phyloP scores from a whole-genome alignment of 768 basidiomycete species.

The Macrolepiota albuminosa region DNA sequence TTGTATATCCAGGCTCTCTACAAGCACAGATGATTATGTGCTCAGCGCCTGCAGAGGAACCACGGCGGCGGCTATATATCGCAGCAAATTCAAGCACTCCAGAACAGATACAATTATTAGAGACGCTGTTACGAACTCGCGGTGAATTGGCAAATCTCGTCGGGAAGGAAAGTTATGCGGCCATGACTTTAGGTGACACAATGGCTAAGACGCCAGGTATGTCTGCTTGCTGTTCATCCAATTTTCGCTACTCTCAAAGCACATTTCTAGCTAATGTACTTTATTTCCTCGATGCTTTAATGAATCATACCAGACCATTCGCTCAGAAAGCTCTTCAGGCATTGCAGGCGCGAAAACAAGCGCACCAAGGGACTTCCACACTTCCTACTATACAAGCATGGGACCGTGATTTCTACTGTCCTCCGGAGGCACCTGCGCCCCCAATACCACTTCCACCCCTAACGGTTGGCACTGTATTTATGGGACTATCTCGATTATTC shows the following conservation, averaged over 20 bases:
- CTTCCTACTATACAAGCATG: constrained; percentile 82
- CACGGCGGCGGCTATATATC: constrained; percentile 77
- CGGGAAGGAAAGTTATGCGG: constrained; percentile 80
- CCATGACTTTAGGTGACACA: constrained; percentile 87
- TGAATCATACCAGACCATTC: constrained; percentile 74
- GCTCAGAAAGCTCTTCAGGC: constrained; percentile 71
- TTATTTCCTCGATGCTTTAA: constrained; percentile 78
- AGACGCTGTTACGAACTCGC: constrained; percentile 68
- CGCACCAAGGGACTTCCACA: constrained; percentile 52
- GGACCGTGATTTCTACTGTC: constrained; percentile 95
- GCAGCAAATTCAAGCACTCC: constrained; percentile 74
- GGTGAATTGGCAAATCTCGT: constrained; percentile 82
- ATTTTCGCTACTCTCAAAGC: not conserved
- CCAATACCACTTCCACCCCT: constrained; percentile 68
- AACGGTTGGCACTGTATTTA: constrained; percentile 87
- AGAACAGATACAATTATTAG: constrained; percentile 73
- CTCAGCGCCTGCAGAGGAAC: constrained; percentile 79
- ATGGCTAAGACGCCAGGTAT: constrained; percentile 94
- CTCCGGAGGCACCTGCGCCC: constrained; percentile 71
- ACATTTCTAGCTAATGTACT: constrained; percentile 69
- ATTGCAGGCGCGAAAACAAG: constrained; percentile 68
- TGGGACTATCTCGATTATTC: constrained; percentile 81
- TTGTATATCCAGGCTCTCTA: constrained; percentile 79
- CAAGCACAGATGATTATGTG: constrained; percentile 95
- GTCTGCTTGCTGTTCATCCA: constrained; percentile 12